Percentiles rank a stretch among this genome's conserved stretches.
phyloP scores from a whole-genome alignment of 495 filamentous ascomycete genomes.

The Daldinia vernicosa region DNA sequence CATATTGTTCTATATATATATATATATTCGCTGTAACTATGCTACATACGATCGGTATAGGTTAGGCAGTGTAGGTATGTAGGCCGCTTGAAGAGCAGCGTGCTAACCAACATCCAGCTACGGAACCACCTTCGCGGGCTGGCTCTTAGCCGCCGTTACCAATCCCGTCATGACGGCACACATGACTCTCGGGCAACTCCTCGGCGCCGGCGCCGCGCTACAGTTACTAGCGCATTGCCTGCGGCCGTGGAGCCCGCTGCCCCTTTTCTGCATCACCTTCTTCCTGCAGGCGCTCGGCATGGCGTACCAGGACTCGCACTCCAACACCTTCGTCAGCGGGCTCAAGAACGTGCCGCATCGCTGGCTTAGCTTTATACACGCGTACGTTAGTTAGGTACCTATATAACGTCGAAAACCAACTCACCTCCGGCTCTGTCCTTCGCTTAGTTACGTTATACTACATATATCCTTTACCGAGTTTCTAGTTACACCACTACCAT shows the following conservation, averaged over 20 bases:
- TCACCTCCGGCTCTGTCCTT: not conserved
- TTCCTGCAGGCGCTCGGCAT: constrained; percentile 60
- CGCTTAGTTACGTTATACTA: not conserved
- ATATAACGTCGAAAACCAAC: not conserved
- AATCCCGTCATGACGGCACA: constrained; percentile 58
- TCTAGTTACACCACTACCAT: too few relatives aligned
- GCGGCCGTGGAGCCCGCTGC: constrained; percentile 58
- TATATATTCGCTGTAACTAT: too few relatives aligned
- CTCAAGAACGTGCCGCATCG: constrained; percentile 57
- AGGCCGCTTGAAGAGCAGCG: too few relatives aligned
- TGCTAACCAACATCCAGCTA: constrained; percentile 40
- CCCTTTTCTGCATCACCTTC: constrained; percentile 60
- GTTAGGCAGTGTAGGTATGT: too few relatives aligned
- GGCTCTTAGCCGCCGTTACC: constrained; percentile 58
- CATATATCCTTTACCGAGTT: too few relatives aligned
- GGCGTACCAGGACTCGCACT: constrained; percentile 63
- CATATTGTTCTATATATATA: too few relatives aligned
- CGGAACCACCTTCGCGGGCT: constrained; percentile 56
- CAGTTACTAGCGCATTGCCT: constrained; percentile 59
- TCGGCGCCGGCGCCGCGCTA: constrained; percentile 58
- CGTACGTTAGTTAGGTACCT: too few relatives aligned
- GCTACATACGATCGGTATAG: too few relatives aligned
- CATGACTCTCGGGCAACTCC: constrained; percentile 57
- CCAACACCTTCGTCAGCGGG: constrained; percentile 61
- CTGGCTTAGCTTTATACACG: constrained; percentile 67